phyloP scores from a whole-genome alignment of 345 rosid genomes.

The Isatis tinctoria region DNA sequence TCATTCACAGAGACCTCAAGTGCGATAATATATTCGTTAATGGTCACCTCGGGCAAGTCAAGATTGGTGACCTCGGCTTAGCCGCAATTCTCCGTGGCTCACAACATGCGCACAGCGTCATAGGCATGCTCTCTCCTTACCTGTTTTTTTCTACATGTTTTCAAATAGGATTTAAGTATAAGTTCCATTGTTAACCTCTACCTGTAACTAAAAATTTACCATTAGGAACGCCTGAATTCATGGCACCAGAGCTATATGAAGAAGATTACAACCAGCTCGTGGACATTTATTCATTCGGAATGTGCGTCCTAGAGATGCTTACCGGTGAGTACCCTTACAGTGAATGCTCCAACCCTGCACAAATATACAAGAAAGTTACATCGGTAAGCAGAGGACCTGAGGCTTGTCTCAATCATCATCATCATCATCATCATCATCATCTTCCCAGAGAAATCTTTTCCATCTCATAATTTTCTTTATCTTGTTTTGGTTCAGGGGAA shows the following conservation, averaged over 20 bases:
- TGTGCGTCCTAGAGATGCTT: constrained; percentile 93
- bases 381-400: constrained; percentile 45
- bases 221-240: constrained; percentile 96
- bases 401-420: constrained; percentile 16
- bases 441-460: background rate
- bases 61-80: constrained; percentile 90
- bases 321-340: constrained; percentile 83
- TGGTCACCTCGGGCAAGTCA: constrained; percentile 93
- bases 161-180: background rate
- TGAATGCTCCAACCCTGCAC: constrained; percentile 90
- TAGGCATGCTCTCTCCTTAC: constrained; percentile 39
- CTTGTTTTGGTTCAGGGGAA: constrained; percentile 72
- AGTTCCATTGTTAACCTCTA: background rate
- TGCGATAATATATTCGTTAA: constrained; percentile 92
- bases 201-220: background rate
- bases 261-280: constrained; percentile 95
- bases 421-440: constrained; percentile 5
- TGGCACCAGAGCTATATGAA: constrained; percentile 97
- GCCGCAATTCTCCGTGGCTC: constrained; percentile 80
- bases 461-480: too few species aligned
- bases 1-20: constrained; percentile 92
- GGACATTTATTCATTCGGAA: constrained; percentile 88
- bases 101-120: constrained; percentile 81
- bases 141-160: background rate
- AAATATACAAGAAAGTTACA: constrained; percentile 95